phyloP scores from a whole-genome alignment of 108 stramenopile species.

The Cyclotella baltica region DNA sequence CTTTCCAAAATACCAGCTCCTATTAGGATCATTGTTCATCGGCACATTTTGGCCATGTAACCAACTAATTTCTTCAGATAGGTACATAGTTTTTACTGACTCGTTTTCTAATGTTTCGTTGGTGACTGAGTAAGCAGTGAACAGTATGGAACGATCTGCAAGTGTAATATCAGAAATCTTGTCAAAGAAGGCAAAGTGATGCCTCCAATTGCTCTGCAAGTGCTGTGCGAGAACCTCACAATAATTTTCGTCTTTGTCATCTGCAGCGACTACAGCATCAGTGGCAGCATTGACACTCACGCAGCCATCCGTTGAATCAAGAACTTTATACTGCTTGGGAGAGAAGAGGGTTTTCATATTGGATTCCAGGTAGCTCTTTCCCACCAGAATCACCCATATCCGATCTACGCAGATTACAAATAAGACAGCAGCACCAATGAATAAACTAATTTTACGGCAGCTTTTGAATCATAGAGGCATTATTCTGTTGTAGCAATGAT shows the following conservation, averaged over 20 bases:
- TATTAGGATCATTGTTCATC: background rate
- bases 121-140: background rate
- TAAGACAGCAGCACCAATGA: no score
- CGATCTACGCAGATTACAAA: no score
- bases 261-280: background rate
- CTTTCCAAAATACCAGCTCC: background rate
- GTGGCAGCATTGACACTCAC: background rate
- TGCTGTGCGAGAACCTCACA: background rate
- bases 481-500: no score
- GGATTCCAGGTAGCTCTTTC: no score
- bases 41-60: background rate
- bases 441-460: no score
- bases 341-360: background rate
- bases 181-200: constrained; percentile 12
- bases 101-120: background rate
- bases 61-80: constrained; percentile 1
- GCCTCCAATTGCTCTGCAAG: background rate
- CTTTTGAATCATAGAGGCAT: no score
- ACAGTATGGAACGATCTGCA: background rate
- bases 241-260: background rate
- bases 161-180: background rate
- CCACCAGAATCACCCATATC: no score
- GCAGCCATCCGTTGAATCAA: background rate
- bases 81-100: background rate
- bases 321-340: background rate